A percentile compares a stretch with the other conserved stretches of the same genome.
These are phyloP conservation scores for Phaeoacremonium minimum DNA, from an alignment of 2,329 filamentous ascomycete genomes.

Conservation along the genomic window DNA sequence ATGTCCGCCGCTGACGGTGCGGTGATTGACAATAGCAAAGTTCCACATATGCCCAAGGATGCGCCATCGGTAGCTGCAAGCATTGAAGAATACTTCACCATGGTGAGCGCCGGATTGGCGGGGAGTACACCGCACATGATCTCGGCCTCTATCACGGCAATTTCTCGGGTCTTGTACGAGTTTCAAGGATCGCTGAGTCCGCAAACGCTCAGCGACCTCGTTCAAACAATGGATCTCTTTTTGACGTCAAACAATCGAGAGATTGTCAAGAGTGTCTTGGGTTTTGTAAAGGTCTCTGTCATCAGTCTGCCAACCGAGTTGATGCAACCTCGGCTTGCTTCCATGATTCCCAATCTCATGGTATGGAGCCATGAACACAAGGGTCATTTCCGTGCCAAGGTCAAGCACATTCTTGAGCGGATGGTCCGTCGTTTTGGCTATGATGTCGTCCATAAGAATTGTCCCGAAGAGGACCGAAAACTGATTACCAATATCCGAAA, in stretches of 20 bases:
- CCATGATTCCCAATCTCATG: conserved; percentile 84
- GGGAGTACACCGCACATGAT: conserved; percentile 96
- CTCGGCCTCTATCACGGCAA: conserved; percentile 89
- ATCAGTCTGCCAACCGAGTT: conserved; percentile 78
- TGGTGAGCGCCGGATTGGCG: conserved; percentile 93
- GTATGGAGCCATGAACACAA: conserved; percentile 98
- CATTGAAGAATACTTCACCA: conserved; percentile 94
- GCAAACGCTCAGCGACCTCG: conserved; percentile 73
- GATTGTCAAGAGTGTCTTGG: conserved; percentile 89
- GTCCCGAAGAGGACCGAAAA: conserved; percentile 83
- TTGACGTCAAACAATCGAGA: conserved; percentile 94
- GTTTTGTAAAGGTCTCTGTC: conserved; percentile 94
- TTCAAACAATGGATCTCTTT: conserved; percentile 94
- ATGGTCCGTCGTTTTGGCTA: conserved; percentile 90
- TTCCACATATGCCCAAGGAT: conserved; percentile 80
- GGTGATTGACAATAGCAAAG: conserved; percentile 78
- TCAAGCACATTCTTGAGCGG: conserved; percentile 95
- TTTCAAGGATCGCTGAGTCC: conserved; percentile 69
- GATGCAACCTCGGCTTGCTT: conserved; percentile 71
- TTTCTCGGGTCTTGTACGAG: conserved; percentile 90
- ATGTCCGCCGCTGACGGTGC: conserved; percentile 65
- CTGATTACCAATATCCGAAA: conserved; percentile 93
- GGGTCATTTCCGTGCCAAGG: conserved; percentile 92
- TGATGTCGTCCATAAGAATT: conserved; percentile 72
- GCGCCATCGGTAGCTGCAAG: conserved; percentile 73